Evolutionary conservation across 2,329 filamentous ascomycete species (phyloP).

Genomic region (Aspergillus fumigatiaffinis): DNA sequence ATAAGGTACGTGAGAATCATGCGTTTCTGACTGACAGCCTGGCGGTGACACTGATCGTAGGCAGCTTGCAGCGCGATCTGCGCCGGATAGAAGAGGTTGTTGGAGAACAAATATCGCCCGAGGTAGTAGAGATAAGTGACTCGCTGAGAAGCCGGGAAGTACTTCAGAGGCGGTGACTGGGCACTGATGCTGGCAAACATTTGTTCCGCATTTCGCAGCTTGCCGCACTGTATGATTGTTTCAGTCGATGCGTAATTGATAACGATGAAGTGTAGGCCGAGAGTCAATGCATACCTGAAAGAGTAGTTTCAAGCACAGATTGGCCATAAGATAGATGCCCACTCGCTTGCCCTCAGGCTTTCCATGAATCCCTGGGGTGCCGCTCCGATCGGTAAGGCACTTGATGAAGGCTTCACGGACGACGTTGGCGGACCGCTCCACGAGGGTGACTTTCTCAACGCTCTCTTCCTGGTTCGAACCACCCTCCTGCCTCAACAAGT

Average conservation of each 20-base stretch:
- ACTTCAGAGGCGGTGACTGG: conserved; percentile 72
- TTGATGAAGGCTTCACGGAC: conserved; percentile 89
- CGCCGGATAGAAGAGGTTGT: conserved; percentile 76
- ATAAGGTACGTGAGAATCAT: conserved; percentile 81
- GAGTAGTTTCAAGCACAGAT: conserved; percentile 81
- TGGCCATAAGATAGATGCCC: conserved; percentile 88
- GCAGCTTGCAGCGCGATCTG: conserved; percentile 71
- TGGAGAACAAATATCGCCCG: conserved; percentile 82
- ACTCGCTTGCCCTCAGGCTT: conserved; percentile 78
- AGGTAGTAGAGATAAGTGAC: conserved; percentile 95
- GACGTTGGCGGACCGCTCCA: conserved; percentile 82
- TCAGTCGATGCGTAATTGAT: not conserved
- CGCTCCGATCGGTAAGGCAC: conserved; percentile 76
- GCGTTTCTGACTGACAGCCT: conserved; percentile 62
- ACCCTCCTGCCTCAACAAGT: conserved; percentile 47
- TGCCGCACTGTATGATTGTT: conserved; percentile 57
- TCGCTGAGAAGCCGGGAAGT: conserved; percentile 80
- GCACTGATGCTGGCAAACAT: conserved; percentile 85
- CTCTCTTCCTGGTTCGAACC: conserved; percentile 54
- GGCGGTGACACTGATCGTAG: conserved; percentile 68
- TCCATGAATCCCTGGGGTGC: conserved; percentile 55
- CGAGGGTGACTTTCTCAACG: conserved; percentile 70
- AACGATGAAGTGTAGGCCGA: too few species aligned
- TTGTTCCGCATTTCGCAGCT: conserved; percentile 77
- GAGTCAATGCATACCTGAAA: conserved; percentile 62